Evolutionary conservation across 1,284 basidiomycete species (phyloP), one percentile per base, ranked within the genome.

Genomic region (Ganoderma resinaceum): DNA sequence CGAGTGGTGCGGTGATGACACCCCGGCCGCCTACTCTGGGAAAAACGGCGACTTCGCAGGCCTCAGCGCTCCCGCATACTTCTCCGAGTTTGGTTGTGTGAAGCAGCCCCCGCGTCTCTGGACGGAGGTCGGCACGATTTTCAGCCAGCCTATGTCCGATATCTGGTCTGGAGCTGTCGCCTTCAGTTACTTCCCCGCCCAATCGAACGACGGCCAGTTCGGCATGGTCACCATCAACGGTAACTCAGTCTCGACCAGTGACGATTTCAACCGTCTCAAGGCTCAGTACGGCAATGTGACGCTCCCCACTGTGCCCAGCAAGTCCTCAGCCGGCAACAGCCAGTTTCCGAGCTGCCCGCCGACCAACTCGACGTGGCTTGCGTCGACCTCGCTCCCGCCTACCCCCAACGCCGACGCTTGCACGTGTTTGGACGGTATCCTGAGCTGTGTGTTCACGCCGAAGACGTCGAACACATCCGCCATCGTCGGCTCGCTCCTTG

Each of bases 111-210:
- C 91, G 55, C 90, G 95, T 74, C 81, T 90, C 33, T 98, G 94
- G 94, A 91, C 89, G 46, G 95, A 98, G 78, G 89, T 91, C 16
- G 82, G 80, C 40, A 87, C 91, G n/a, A 84, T 98, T 23, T 93
- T 92, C 78, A 87, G 91, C 67, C 76, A 84, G 12, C 81, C 91
- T 26, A 94, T 96, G 86, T 87, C 90, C 14, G 80, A 90, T 71
- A 89, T 92, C 61, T 97, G 93, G 88, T 95, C 94, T 37, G 96
- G 95, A 67, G 96, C 94, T 61, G 77, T 98, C 53, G 96, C 96
- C 0, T 97, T 97, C 82, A 91, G 90, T 59, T 94, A 94, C 79
- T 96, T 97, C 86, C 91, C 92, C 2, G 94, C 94, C 9, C 72
- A 78, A 26, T 87, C 86, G 71, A 82, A 80, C 20, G 82, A 84